Percentiles rank a stretch among this genome's conserved stretches.
Evolutionary conservation across 2,329 filamentous ascomycete genomes (phyloP).

Genomic region (Knoxdaviesia proteae): DNA sequence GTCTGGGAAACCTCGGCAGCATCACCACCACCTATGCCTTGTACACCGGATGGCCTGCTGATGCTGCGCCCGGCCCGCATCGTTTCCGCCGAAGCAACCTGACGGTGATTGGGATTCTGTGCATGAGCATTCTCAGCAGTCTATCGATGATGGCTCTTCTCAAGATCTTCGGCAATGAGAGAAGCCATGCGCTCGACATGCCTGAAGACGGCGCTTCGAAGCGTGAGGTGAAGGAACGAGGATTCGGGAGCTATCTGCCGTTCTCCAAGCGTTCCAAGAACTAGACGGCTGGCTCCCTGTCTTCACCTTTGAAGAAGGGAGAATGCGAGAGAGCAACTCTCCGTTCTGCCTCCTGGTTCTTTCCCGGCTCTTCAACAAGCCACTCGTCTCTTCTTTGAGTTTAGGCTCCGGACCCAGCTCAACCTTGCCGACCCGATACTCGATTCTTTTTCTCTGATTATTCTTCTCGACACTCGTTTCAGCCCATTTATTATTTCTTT

Average conservation of each 20-base stretch:
- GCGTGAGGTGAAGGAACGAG: conserved; percentile 34
- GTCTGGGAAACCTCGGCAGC: conserved; percentile 68
- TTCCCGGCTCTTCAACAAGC: conserved; percentile 3
- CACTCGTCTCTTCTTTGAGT: conserved; percentile 3
- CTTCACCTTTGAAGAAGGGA: background rate
- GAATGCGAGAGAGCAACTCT: background rate
- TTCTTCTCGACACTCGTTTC: background rate
- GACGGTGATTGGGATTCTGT: conserved; percentile 72
- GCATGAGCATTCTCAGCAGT: conserved; percentile 54
- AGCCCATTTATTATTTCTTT: too few species aligned
- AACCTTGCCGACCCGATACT: background rate
- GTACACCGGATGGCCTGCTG: conserved; percentile 69
- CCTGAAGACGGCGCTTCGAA: conserved; percentile 40
- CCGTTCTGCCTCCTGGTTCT: background rate
- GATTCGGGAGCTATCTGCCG: conserved; percentile 25
- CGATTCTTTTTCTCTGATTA: conserved; percentile 1
- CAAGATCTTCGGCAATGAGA: conserved; percentile 30
- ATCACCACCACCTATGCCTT: conserved; percentile 77
- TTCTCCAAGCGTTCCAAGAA: conserved; percentile 13
- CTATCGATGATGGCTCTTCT: conserved; percentile 47
- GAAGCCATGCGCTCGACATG: conserved; percentile 18
- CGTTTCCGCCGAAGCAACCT: conserved; percentile 71
- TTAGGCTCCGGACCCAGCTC: background rate
- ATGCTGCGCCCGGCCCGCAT: conserved; percentile 43
- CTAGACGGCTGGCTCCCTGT: conserved; percentile 7